phyloP scores from a whole-genome alignment of 2,329 filamentous ascomycete species.

The Arthrobotrys sinensis region DNA sequence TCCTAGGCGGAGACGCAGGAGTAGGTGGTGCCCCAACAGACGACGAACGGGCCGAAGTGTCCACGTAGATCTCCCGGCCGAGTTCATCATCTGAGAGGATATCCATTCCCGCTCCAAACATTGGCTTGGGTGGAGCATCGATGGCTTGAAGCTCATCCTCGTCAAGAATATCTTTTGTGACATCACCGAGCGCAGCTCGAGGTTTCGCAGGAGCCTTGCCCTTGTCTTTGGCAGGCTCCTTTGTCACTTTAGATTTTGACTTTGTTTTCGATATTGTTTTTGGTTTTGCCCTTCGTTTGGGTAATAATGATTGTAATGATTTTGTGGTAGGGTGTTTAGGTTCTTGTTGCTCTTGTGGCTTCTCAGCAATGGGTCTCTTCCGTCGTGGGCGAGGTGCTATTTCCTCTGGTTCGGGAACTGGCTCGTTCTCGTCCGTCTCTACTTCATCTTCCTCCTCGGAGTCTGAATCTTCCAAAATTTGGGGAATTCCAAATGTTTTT shows the following conservation, averaged over 20 bases:
- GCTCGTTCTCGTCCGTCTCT: conserved; percentile 49
- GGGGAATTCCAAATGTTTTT: conserved; percentile 33
- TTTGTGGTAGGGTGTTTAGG: conserved; percentile 44
- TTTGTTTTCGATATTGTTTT: conserved; percentile 31
- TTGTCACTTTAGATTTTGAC: conserved; percentile 34
- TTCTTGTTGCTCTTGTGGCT: conserved; percentile 27
- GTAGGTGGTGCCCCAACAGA: conserved; percentile 53
- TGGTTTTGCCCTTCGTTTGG: conserved; percentile 41
- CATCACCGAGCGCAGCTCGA: conserved; percentile 45
- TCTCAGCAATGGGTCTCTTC: conserved; percentile 26
- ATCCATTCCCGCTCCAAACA: conserved; percentile 56
- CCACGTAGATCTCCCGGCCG: conserved; percentile 52
- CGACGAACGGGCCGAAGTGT: conserved; percentile 53
- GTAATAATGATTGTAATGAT: conserved; percentile 50
- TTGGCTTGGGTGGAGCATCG: conserved; percentile 42
- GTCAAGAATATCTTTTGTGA: conserved; percentile 53
- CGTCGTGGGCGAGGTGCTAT: conserved; percentile 18
- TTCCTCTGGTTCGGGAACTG: conserved; percentile 22
- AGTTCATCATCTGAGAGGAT: conserved; percentile 56
- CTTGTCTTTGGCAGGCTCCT: conserved; percentile 36
- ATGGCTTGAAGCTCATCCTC: conserved; percentile 54
- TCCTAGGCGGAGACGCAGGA: conserved; percentile 40
- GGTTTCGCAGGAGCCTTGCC: conserved; percentile 23
- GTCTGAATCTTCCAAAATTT: conserved; percentile 45
- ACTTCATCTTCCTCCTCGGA: conserved; percentile 39